phyloP scores from a whole-genome alignment of 345 rosid species.

The Eucalyptus melliodora region DNA sequence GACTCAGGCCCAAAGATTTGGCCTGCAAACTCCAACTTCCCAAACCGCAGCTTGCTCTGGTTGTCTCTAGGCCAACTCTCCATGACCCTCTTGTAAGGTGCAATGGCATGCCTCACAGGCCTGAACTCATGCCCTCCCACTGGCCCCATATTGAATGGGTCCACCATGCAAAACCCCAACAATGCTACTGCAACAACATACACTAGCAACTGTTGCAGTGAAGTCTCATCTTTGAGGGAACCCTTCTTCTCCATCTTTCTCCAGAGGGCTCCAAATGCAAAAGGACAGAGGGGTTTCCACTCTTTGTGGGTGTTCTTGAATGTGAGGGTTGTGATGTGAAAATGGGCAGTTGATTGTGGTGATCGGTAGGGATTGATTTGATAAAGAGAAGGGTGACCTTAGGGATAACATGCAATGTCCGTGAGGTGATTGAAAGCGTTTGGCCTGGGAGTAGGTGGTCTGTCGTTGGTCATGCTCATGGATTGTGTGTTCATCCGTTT shows the following conservation, averaged over 20 bases:
- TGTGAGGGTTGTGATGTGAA: neutral
- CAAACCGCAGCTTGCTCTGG: conserved; percentile 39
- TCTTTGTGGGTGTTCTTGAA: neutral
- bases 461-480: conserved; percentile 4
- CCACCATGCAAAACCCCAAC: conserved; percentile 43
- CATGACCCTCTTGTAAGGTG: conserved; percentile 85
- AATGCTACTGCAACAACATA: conserved; percentile 27
- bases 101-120: conserved; percentile 82
- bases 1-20: conserved; percentile 91
- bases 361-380: neutral
- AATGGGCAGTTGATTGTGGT: neutral
- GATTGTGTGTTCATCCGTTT: neutral
- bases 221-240: conserved; percentile 10
- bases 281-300: neutral
- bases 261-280: neutral
- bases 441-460: neutral
- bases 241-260: conserved; percentile 44
- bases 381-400: neutral
- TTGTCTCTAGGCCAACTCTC: conserved; percentile 79
- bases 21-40: conserved; percentile 67
- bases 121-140: conserved; percentile 57
- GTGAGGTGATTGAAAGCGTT: neutral
- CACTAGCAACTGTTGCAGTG: conserved; percentile 39
- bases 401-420: conserved; percentile 3
- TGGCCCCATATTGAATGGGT: conserved; percentile 73